phyloP scores from a whole-genome alignment of 2,329 filamentous ascomycete species.

The Phialophora expanda region DNA sequence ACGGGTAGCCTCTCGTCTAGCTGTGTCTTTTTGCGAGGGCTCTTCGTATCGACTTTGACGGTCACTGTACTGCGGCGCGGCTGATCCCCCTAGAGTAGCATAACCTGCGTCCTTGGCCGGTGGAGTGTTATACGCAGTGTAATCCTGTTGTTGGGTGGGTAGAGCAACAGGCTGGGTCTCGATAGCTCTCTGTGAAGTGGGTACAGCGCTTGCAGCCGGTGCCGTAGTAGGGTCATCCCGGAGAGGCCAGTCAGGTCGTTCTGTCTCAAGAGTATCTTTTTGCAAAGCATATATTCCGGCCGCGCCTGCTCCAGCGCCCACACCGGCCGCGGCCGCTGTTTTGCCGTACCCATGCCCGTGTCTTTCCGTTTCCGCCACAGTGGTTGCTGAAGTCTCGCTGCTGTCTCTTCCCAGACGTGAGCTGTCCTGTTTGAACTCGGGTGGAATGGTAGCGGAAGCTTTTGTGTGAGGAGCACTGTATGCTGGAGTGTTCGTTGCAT shows the following conservation, averaged over 20 bases:
- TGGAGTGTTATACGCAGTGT: slow-evolving; percentile 1
- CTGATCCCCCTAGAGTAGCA: neutral
- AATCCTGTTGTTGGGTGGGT: neutral
- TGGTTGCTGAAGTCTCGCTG: neutral
- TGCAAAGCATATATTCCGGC: slow-evolving; percentile 19
- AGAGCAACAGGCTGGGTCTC: neutral
- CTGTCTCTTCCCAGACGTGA: neutral
- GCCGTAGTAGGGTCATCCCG: slow-evolving; percentile 4
- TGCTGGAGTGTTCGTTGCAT: neutral
- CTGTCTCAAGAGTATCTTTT: neutral
- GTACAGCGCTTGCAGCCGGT: slow-evolving; percentile 1
- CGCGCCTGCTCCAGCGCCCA: slow-evolving; percentile 29
- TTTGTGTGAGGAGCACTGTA: neutral
- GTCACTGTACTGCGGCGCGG: slow-evolving; percentile 1
- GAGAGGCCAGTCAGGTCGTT: slow-evolving; percentile 11
- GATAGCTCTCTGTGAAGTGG: slow-evolving; percentile 1
- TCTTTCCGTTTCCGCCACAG: neutral
- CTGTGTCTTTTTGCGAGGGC: slow-evolving; percentile 5
- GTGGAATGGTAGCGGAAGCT: neutral
- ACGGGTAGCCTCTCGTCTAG: neutral
- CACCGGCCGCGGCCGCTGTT: slow-evolving; percentile 21
- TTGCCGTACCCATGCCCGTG: slow-evolving; percentile 4
- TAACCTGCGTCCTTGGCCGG: neutral
- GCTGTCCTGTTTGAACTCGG: neutral
- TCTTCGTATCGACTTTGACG: slow-evolving; percentile 1